phyloP scores from a whole-genome alignment of 129 eudicot genomes.

The Pulicaria dysenterica region DNA sequence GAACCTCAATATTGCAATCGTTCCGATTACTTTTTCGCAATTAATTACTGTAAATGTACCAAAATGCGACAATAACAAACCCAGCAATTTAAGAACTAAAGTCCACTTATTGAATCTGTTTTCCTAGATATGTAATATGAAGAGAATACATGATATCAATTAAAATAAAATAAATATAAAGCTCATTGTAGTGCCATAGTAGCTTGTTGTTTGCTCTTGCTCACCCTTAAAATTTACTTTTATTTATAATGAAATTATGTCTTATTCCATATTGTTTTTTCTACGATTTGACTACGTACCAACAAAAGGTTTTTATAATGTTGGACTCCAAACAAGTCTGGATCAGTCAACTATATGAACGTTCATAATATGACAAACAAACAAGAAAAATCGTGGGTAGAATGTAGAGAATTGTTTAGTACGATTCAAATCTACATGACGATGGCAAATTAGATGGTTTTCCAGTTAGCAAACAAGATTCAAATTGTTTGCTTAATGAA shows the following conservation, averaged over 20 bases:
- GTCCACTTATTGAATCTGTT: too few relatives aligned
- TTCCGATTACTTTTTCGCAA: too few relatives aligned
- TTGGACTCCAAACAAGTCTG: not conserved
- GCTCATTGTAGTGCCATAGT: not conserved
- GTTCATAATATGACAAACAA: not conserved
- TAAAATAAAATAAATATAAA: too few relatives aligned
- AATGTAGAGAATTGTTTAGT: constrained; percentile 6
- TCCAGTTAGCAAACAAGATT: not conserved
- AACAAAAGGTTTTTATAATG: not conserved
- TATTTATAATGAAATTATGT: not conserved
- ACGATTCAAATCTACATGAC: not conserved
- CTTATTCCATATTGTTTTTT: not conserved
- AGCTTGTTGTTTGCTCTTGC: not conserved
- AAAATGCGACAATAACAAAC: too few relatives aligned
- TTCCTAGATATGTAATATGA: too few relatives aligned
- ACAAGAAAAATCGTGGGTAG: not conserved
- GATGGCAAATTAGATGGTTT: constrained; percentile 17
- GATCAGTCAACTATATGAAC: not conserved
- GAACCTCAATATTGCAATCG: too few relatives aligned
- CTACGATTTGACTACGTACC: not conserved
- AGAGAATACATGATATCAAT: too few relatives aligned
- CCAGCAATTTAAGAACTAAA: too few relatives aligned
- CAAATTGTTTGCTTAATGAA: not conserved
- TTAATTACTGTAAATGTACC: too few relatives aligned
- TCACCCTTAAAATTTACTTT: not conserved